These are phyloP conservation scores for Haplosporangium sp. DNA, from an alignment of 371 early-diverging fungal genomes.

Conservation along the genomic window DNA sequence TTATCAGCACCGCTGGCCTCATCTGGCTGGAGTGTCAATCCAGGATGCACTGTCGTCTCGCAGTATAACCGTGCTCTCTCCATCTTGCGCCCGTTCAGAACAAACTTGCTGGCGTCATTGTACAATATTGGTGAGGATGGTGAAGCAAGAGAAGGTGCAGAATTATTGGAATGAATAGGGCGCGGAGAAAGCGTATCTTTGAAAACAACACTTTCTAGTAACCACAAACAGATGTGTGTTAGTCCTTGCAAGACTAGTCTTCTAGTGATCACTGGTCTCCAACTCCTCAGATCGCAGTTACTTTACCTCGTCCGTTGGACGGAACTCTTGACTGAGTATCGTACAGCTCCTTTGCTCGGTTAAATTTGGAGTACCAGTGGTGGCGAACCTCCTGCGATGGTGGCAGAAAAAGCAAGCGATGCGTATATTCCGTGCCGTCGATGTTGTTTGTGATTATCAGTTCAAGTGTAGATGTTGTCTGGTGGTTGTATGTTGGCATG, in stretches of 20 bases:
- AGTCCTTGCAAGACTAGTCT: neutral
- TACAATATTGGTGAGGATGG: constrained; percentile 21
- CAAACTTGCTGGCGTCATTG: constrained; percentile 5
- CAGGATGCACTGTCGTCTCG: constrained; percentile 64
- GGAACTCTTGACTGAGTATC: constrained; percentile 8
- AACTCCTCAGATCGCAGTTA: neutral
- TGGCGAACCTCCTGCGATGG: constrained; percentile 49
- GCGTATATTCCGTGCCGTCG: constrained; percentile 41
- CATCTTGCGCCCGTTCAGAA: constrained; percentile 20
- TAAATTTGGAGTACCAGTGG: constrained; percentile 47
- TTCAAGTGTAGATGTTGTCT: constrained; percentile 43
- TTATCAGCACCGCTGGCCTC: constrained; percentile 22
- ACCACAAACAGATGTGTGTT: constrained; percentile 10
- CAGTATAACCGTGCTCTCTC: constrained; percentile 59
- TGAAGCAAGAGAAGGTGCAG: constrained; percentile 23
- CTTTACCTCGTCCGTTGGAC: constrained; percentile 21
- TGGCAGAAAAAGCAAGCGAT: constrained; percentile 37
- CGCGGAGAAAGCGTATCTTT: constrained; percentile 25
- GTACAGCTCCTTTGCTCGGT: constrained; percentile 29
- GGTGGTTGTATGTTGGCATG: constrained; percentile 9
- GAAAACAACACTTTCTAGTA: constrained; percentile 12
- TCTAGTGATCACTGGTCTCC: neutral
- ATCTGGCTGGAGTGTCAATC: constrained; percentile 53
- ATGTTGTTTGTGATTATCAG: constrained; percentile 33
- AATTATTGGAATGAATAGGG: constrained; percentile 21